phyloP scores from a whole-genome alignment of 169 alveolate species.

The Cryptosporidium ryanae region DNA sequence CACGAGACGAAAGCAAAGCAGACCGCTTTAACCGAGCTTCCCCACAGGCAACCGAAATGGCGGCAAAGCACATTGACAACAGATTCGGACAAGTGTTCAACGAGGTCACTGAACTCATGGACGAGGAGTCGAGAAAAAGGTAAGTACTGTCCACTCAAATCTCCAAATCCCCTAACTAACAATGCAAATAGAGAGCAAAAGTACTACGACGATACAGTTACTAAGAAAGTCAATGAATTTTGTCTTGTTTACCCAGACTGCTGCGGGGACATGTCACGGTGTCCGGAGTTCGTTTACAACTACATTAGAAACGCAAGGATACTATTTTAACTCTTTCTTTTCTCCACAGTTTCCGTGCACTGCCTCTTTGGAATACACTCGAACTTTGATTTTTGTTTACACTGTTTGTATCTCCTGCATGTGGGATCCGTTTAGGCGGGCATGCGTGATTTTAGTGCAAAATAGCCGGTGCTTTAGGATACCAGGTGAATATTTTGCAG shows the following conservation, averaged over 20 bases:
- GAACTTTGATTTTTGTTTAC: not conserved
- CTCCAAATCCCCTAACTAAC: not conserved
- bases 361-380: not conserved
- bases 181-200: constrained; percentile 4
- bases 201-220: constrained; percentile 46
- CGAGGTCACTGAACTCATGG: constrained; percentile 62
- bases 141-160: not conserved
- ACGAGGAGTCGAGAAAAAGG: constrained; percentile 33
- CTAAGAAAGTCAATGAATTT: constrained; percentile 35
- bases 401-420: not conserved
- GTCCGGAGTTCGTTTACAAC: constrained; percentile 64
- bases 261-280: constrained; percentile 49
- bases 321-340: not conserved
- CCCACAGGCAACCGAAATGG: constrained; percentile 36
- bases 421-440: too few species aligned
- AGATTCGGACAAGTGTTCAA: constrained; percentile 51
- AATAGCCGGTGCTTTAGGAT: too few species aligned
- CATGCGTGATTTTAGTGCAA: too few species aligned
- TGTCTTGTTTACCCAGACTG: constrained; percentile 56
- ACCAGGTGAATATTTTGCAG: too few species aligned
- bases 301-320: constrained; percentile 43
- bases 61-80: constrained; percentile 43
- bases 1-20: too few species aligned
- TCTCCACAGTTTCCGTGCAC: too few species aligned
- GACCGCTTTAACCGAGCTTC: not conserved